phyloP scores from a whole-genome alignment of 2,329 filamentous ascomycete genomes.

The Blastomyces parvus region DNA sequence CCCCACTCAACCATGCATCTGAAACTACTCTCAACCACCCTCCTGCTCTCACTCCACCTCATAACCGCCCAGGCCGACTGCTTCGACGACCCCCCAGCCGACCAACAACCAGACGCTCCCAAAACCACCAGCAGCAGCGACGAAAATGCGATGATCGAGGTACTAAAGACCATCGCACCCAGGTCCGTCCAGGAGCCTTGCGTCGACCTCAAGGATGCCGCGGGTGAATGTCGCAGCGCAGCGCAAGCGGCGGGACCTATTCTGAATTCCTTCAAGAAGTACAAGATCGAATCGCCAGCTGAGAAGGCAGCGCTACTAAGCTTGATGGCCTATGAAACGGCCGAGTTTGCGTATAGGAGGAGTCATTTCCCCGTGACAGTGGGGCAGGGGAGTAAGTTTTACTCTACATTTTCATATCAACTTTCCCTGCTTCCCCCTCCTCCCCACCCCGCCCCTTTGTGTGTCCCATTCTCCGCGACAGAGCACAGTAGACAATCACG shows the following conservation, averaged over 20 bases:
- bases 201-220: constrained; percentile 42
- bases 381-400: constrained; percentile 38
- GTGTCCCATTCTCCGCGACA: not conserved
- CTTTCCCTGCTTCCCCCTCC: not conserved
- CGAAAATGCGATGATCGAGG: constrained; percentile 4
- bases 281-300: constrained; percentile 45
- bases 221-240: constrained; percentile 58
- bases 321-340: constrained; percentile 63
- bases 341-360: constrained; percentile 59
- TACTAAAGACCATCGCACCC: constrained; percentile 44
- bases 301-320: constrained; percentile 62
- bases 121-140: not conserved
- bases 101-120: not conserved
- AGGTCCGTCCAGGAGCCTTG: constrained; percentile 33
- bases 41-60: not conserved
- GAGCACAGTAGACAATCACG: not conserved
- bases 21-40: not conserved
- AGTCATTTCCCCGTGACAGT: constrained; percentile 50
- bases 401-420: not conserved
- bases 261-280: constrained; percentile 46
- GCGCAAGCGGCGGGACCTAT: constrained; percentile 51
- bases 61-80: not conserved
- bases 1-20: not conserved
- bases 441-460: not conserved
- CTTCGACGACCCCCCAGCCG: not conserved